Conservation (phyloP, 441 rosid species). For the Populus hybrid region DNA sequence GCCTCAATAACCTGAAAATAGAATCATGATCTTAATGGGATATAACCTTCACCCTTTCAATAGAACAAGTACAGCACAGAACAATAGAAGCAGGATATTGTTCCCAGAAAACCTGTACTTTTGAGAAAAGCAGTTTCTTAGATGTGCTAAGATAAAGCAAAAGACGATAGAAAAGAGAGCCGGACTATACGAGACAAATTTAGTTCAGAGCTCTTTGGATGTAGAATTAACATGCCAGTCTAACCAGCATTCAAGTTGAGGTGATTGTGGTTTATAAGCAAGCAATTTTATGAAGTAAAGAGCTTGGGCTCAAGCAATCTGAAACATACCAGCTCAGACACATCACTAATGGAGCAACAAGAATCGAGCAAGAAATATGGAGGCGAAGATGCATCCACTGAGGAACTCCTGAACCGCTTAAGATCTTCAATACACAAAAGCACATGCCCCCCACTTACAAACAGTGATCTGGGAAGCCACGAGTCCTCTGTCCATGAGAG, state of each 20-base stretch:
- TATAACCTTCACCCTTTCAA: not conserved
- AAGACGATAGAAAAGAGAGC: not conserved
- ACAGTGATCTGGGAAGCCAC: constrained; percentile 70
- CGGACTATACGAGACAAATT: not conserved
- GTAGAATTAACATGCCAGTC: not conserved
- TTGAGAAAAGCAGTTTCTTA: not conserved
- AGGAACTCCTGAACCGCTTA: constrained; percentile 49
- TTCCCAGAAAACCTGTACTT: not conserved
- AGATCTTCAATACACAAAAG: constrained; percentile 77
- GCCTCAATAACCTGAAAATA: constrained; percentile 54
- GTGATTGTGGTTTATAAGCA: not conserved
- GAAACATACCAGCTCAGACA: constrained; percentile 60
- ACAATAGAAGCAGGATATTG: not conserved
- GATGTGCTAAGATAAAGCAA: not conserved
- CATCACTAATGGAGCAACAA: constrained; percentile 45
- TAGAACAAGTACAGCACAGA: not conserved
- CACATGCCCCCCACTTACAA: constrained; percentile 57
- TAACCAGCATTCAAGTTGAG: not conserved
- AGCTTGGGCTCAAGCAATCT: not conserved
- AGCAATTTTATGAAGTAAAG: not conserved
- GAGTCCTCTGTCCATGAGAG: constrained; percentile 48
- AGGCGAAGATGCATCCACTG: constrained; percentile 36
- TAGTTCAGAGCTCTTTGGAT: not conserved
- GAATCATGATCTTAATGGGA: constrained; percentile 7
- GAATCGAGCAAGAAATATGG: constrained; percentile 64